Evolutionary conservation across 768 basidiomycete species (phyloP), one percentile per base, ranked within the genome.

Genomic region (Psilocybe cyanescens): DNA sequence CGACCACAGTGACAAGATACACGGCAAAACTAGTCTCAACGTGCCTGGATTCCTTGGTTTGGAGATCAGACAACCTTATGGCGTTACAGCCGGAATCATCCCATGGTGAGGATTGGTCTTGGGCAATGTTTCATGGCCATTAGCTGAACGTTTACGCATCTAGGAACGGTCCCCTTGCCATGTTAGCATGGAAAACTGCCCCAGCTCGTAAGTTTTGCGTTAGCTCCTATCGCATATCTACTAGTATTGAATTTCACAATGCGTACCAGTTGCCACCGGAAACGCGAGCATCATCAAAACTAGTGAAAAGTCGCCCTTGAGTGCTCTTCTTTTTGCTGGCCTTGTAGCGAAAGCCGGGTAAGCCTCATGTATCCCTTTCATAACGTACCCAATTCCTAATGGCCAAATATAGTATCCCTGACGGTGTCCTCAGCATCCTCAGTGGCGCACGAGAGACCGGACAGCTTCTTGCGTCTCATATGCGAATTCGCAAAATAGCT

Each of bases 231-330:
- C 24, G 2, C 2, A 24, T 24, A 19, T 49, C 24, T 19, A 11
- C 24, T 6, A 19, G 24, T 49, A 24, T 24, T 19, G 9, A 49
- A 11, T 49, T 28, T 28, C 9, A 49, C 16, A 16, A 8, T 3
- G 7, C 44, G 16, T 8, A 29, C 31, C n/a, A 56, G 55, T 61
- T 12, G 60, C 60, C 7, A 31, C 60, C 31, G 60, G 60, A 41
- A 61, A 61, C 17, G 55, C 55, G 8, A 56, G 47, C 5, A 52
- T 61, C n/a, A 24, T 62, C 14, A 62, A 63, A 76, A 88, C 90
- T 8, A 90, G 89, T 3, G 90, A 91, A 64, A 75, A 89, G 54
- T 89, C 90, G 0, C 89, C 91, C 4, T 72, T 90, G 24, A 82
- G 87, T 14, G 88, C 88, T 11, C 71, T 91, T 48, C 74, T 73